Evolutionary conservation across 2,329 filamentous ascomycete genomes (phyloP), one percentile per base, ranked within the genome.

Genomic region (Diplodia corticola): DNA sequence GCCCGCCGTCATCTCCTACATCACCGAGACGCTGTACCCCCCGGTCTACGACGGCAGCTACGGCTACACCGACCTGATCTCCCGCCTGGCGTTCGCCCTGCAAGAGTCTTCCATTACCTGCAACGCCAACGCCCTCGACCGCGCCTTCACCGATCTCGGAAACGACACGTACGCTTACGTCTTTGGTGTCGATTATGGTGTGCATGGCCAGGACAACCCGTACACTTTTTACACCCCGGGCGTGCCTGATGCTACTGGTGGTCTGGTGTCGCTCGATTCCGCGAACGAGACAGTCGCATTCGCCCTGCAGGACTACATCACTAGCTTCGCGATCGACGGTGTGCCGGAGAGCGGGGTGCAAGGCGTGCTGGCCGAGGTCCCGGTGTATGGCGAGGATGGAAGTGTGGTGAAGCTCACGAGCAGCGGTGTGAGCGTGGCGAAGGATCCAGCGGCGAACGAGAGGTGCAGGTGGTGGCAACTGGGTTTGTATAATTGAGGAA

Each of bases 381-480:
- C 77, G 20, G 75, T 81, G 70, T 84, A 84, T 68, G 83, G 83
- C 0, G 57, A 70, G 13, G 75, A 82, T 65, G 78, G 78, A 15
- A 76, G 71, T 3, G 77, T 85, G 44, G 70, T 84, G 69, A 76
- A 79, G 20, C 72, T 86, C 44, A 80, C 79, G 44, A 73, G 78
- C 10, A 76, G 75, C 0, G 76, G 75, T 10, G 82, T 84, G 37
- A 75, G 72, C 28, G 73, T 79, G 66, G 72, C 76, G 44, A 75
- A 68, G 67, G 84, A 87, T 73, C 75, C 76, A 12, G 79, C 81
- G 65, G 79, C 78, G 10, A 84, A 82, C 69, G 70, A 71, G 49
- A 77, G 84, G 69, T 86, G 85, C 73, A 73, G 75, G 64, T 86
- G 79, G 77, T 86, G 84, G 84, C 83, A 86, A 75, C 79, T 82